Percentiles rank a stretch among this genome's conserved stretches.
Evolutionary conservation across 305 asterid species (phyloP).

Genomic region (Fraxinus albicans): DNA sequence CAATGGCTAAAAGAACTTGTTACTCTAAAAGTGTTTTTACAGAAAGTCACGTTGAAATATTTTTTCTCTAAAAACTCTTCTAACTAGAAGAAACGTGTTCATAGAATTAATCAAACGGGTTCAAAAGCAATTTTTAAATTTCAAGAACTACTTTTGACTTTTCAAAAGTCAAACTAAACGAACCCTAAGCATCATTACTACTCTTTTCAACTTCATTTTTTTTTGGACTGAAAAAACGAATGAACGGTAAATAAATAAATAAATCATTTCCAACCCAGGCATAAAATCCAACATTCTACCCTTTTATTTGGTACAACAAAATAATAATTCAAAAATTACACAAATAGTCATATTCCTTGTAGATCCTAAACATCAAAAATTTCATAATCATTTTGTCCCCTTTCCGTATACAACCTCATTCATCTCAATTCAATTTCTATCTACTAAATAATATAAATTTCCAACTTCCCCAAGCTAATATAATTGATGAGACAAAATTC

Average conservation of each 20-base stretch:
- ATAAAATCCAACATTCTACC: neutral
- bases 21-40: too few relatives aligned
- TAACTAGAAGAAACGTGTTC: too few relatives aligned
- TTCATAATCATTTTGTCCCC: neutral
- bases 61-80: too few relatives aligned
- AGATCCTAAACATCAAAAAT: neutral
- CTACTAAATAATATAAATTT: neutral
- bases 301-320: neutral
- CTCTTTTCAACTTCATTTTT: neutral
- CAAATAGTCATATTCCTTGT: neutral
- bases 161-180: too few relatives aligned
- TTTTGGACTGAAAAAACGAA: neutral
- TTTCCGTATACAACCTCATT: neutral
- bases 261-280: neutral
- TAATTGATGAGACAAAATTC: neutral
- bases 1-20: too few relatives aligned
- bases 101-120: too few relatives aligned
- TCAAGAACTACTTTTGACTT: too few relatives aligned
- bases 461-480: conserved; percentile 1
- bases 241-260: neutral
- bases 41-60: too few relatives aligned
- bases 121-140: too few relatives aligned
- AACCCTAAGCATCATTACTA: neutral
- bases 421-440: neutral
- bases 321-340: neutral